phyloP scores from a whole-genome alignment of 1,284 basidiomycete genomes.

The Puccinia polysora region DNA sequence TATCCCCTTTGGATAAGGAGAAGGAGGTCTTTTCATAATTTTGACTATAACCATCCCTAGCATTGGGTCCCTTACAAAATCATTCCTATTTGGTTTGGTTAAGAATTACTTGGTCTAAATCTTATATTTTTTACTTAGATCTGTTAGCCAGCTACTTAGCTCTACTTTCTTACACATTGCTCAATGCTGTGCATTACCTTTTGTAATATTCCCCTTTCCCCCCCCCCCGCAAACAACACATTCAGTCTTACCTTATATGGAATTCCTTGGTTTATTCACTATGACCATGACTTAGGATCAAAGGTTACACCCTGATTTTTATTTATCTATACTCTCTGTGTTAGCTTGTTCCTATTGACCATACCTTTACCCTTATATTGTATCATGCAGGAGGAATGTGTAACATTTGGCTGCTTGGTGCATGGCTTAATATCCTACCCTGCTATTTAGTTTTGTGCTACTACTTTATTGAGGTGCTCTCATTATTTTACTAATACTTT shows the following conservation, averaged over 20 bases:
- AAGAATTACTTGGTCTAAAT: conserved; percentile 8
- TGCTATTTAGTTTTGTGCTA: conserved; percentile 6
- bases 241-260: too few relatives aligned
- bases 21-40: too few relatives aligned
- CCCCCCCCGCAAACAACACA: not conserved
- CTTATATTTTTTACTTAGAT: conserved; percentile 5
- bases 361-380: conserved; percentile 1
- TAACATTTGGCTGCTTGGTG: not conserved
- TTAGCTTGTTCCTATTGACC: conserved; percentile 1
- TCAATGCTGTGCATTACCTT: conserved; percentile 4
- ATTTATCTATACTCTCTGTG: not conserved
- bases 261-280: conserved; percentile 2
- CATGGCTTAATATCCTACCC: conserved; percentile 6
- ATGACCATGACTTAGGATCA: conserved; percentile 1
- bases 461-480: not conserved
- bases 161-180: conserved; percentile 7
- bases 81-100: conserved; percentile 5
- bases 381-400: not conserved
- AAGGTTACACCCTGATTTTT: not conserved
- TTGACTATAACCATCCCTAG: conserved; percentile 8
- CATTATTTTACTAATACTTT: too few relatives aligned
- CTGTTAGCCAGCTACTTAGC: conserved; percentile 6
- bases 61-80: conserved; percentile 2
- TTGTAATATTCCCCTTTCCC: not conserved
- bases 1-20: too few relatives aligned